Evolutionary conservation across 2,329 filamentous ascomycete genomes (phyloP), one percentile per base, ranked within the genome.

Genomic region (Colletotrichum liriopes): DNA sequence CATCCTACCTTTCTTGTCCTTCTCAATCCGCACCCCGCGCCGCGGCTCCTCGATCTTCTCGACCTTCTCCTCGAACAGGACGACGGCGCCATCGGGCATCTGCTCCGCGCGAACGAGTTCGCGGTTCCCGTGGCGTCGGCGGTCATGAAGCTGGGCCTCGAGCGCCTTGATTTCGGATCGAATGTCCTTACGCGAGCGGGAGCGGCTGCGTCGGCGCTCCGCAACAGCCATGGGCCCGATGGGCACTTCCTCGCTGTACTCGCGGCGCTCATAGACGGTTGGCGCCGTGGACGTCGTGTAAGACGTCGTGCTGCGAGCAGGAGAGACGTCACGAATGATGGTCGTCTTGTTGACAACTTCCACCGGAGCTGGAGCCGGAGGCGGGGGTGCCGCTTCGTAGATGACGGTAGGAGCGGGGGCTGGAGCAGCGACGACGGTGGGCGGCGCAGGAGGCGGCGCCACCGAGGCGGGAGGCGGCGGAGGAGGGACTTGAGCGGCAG

Each of bases 1-100:
- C 91, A 96, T 92, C 93, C 92, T 96, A 97, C 95, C 95, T 95
- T 94, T 96, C 87, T 93, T 93, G 85, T 98, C 94, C 87, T 93
- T 94, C 84, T 94, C 93, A 78, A 98, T 91, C 77, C 93, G 87
- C 74, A 93, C 86, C 65, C 89, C 89, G 80, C 85, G 88, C 78
- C 84, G 84, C 60, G 85, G 84, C 77, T 88, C 86, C 75, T 88
- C 85, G 63, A 89, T 81, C 77, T 83, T 85, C 81, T 91, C 88
- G 75, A 91, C 81, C 77, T 86, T 81, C 76, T 91, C 87, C 82
- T 90, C 87, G 74, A 91, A 92, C 54, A 93, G 81, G 56, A 93
- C 86, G 43, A 94, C 79, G 75, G 91, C 87, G 58, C 89, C 91
- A 65, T 91, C 89, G 37, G 87, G 87, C 61, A 89, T 81, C 32